phyloP scores from a whole-genome alignment of 129 eudicot genomes.

The Scalesia atractyloides region DNA sequence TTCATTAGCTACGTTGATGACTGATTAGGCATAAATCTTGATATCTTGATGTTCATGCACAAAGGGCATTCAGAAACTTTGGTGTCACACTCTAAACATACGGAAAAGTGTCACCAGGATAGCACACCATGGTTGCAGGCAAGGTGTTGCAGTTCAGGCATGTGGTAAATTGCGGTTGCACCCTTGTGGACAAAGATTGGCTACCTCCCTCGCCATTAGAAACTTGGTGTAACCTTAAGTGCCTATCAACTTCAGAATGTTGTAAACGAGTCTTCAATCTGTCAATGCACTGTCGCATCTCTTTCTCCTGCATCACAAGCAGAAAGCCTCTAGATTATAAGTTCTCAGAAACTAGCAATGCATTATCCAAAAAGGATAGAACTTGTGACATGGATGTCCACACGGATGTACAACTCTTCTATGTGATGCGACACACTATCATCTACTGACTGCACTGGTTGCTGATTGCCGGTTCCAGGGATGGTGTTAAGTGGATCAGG shows the following conservation, averaged over 20 bases:
- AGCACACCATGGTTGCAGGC: not conserved
- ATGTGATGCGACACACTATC: not conserved
- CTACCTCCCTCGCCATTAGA: not conserved
- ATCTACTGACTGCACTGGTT: not conserved
- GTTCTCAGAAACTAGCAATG: not conserved
- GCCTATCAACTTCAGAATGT: not conserved
- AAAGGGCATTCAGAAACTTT: not conserved
- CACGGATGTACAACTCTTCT: not conserved
- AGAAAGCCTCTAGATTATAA: not conserved
- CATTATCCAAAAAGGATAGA: not conserved
- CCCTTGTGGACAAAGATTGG: not conserved
- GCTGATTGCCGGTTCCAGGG: too few relatives aligned
- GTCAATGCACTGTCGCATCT: not conserved
- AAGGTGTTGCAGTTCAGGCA: not conserved
- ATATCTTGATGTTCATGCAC: not conserved
- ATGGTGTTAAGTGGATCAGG: too few relatives aligned
- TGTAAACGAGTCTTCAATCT: not conserved
- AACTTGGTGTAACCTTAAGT: not conserved
- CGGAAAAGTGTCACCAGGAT: constrained; percentile 1
- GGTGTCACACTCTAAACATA: not conserved
- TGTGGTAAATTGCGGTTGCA: not conserved
- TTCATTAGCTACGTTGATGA: too few relatives aligned
- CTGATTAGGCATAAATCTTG: too few relatives aligned
- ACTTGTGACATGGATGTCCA: not conserved
- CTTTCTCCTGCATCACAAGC: not conserved